A percentile compares a stretch with the other conserved stretches of the same genome.
These are phyloP conservation scores for Penicillium silybi DNA, from an alignment of 495 filamentous ascomycete species.

Conservation along the genomic window DNA sequence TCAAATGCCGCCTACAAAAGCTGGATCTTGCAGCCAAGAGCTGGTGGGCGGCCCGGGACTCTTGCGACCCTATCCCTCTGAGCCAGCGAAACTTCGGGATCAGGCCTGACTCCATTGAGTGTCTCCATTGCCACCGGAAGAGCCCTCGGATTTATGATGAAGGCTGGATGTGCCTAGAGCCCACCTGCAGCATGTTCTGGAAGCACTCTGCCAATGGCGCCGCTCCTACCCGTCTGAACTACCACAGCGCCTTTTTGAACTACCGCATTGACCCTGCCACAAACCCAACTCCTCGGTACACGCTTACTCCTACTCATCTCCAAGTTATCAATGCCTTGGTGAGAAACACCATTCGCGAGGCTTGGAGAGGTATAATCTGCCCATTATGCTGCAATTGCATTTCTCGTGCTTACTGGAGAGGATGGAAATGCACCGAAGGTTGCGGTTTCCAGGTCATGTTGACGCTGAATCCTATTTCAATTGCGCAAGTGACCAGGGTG, in stretches of 20 bases:
- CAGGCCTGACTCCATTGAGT: slow-evolving; percentile 25
- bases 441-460: slow-evolving; percentile 47
- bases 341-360: slow-evolving; percentile 28
- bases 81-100: slow-evolving; percentile 19
- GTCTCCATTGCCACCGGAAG: slow-evolving; percentile 33
- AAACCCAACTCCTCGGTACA: slow-evolving; percentile 30
- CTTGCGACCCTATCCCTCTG: slow-evolving; percentile 14
- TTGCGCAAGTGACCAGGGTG: not conserved
- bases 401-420: slow-evolving; percentile 56
- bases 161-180: slow-evolving; percentile 70
- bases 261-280: slow-evolving; percentile 35
- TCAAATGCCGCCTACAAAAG: slow-evolving; percentile 69
- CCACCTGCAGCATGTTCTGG: slow-evolving; percentile 57
- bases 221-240: slow-evolving; percentile 40
- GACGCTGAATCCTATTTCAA: slow-evolving; percentile 26
- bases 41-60: slow-evolving; percentile 61
- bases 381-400: slow-evolving; percentile 63
- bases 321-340: slow-evolving; percentile 18
- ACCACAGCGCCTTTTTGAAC: slow-evolving; percentile 55
- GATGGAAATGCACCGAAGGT: slow-evolving; percentile 53
- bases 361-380: slow-evolving; percentile 69
- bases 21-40: slow-evolving; percentile 52
- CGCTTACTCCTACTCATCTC: slow-evolving; percentile 34
- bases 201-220: slow-evolving; percentile 14
- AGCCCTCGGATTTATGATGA: slow-evolving; percentile 46